Percentiles rank a stretch among this genome's conserved stretches.
Conservation (phyloP, 2,329 filamentous ascomycete genomes). For the Coniochaeta sp. region DNA sequence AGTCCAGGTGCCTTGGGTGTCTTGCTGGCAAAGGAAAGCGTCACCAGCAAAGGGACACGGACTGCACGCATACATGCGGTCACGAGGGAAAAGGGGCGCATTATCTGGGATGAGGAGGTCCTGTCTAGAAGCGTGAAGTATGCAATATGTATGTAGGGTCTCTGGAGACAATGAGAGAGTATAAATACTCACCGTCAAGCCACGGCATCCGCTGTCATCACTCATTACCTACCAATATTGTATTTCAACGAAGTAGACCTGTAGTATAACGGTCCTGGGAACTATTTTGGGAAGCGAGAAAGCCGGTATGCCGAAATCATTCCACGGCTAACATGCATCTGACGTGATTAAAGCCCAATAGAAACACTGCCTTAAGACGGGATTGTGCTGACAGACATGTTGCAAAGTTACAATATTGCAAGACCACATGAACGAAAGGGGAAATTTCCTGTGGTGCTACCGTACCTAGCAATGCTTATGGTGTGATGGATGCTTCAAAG, state of each 20-base stretch:
- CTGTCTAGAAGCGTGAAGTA: not conserved
- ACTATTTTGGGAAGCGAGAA: not conserved
- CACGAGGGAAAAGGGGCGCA: not conserved
- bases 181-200: no score
- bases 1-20: slow-evolving; percentile 9
- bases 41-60: not conserved
- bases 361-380: not conserved
- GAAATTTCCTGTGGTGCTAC: not conserved
- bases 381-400: not conserved
- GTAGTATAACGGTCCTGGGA: not conserved
- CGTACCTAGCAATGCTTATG: not conserved
- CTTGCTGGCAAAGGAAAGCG: not conserved
- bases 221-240: no score
- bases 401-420: not conserved
- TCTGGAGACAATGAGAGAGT: not conserved
- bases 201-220: no score
- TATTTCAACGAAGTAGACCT: not conserved
- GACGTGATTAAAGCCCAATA: not conserved
- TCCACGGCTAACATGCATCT: not conserved
- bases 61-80: not conserved
- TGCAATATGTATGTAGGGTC: not conserved
- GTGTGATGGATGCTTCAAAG: not conserved
- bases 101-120: not conserved
- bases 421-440: not conserved
- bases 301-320: not conserved